Evolutionary conservation across 2,329 filamentous ascomycete species (phyloP).

Genomic region (Colletotrichum sp.): DNA sequence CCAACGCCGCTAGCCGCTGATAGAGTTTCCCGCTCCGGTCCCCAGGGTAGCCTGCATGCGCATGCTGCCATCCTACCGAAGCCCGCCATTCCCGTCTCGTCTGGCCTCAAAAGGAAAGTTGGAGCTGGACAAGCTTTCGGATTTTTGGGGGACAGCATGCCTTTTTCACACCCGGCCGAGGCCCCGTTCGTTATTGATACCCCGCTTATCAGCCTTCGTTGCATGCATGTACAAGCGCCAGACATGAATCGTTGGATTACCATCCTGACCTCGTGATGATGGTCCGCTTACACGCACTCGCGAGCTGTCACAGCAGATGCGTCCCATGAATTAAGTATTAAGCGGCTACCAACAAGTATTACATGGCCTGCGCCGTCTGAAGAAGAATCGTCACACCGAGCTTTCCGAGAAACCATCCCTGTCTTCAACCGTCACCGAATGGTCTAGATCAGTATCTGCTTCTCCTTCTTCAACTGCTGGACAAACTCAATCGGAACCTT

Average conservation of each 20-base stretch:
- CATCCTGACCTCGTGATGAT: not conserved
- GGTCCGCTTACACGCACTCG: not conserved
- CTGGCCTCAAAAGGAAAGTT: not conserved
- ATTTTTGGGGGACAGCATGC: not conserved
- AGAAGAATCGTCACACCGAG: not conserved
- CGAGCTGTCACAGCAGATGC: not conserved
- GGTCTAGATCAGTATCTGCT: conserved; percentile 56
- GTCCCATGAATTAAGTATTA: not conserved
- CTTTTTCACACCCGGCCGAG: not conserved
- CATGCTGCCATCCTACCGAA: conserved; percentile 9
- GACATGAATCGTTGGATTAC: not conserved
- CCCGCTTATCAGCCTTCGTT: conserved; percentile 15
- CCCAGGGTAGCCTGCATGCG: conserved; percentile 7
- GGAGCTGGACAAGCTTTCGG: conserved; percentile 8
- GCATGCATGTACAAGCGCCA: not conserved
- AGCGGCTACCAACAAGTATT: not conserved
- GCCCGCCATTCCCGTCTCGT: conserved; percentile 12
- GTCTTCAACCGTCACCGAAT: not conserved
- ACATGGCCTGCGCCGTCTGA: not conserved
- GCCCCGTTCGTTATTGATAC: not conserved
- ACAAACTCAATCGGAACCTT: conserved; percentile 64
- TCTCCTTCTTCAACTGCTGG: conserved; percentile 65
- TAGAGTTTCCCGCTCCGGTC: conserved; percentile 7
- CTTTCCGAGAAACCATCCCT: not conserved
- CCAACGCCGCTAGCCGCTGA: conserved; percentile 8